These are phyloP conservation scores for Aureobasidium sp. DNA, from an alignment of 2,329 filamentous ascomycete genomes.

Conservation along the genomic window DNA sequence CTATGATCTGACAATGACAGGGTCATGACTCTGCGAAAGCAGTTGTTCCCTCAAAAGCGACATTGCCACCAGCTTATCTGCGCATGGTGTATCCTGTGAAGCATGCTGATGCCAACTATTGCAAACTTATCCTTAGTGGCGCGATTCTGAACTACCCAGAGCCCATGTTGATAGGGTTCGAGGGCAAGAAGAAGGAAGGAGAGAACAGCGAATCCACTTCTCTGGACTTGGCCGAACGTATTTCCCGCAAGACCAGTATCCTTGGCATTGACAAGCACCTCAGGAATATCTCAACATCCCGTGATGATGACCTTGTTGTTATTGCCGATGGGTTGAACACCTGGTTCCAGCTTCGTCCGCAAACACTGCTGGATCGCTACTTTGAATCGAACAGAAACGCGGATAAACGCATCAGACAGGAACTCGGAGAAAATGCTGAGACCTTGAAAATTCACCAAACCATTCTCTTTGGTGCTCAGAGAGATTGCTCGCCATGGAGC, in stretches of 20 bases:
- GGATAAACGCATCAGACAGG: slow-evolving; percentile 42
- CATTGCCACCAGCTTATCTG: slow-evolving; percentile 13
- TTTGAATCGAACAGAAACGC: slow-evolving; percentile 34
- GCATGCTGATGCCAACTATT: slow-evolving; percentile 18
- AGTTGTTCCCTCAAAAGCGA: not conserved
- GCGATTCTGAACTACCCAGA: slow-evolving; percentile 24
- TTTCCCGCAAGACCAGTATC: slow-evolving; percentile 7
- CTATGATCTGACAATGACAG: not conserved
- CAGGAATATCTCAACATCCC: slow-evolving; percentile 5
- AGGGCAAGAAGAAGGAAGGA: slow-evolving; percentile 4
- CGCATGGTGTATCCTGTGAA: slow-evolving; percentile 14
- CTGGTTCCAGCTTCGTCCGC: slow-evolving; percentile 58
- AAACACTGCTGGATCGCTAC: slow-evolving; percentile 56
- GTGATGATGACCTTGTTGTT: slow-evolving; percentile 50
- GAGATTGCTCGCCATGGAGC: slow-evolving; percentile 43
- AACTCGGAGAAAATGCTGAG: slow-evolving; percentile 20
- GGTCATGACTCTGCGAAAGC: not conserved
- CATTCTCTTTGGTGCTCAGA: slow-evolving; percentile 51
- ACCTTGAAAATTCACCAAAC: slow-evolving; percentile 41
- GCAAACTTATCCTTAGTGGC: slow-evolving; percentile 24
- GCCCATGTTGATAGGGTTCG: slow-evolving; percentile 24
- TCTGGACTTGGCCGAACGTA: not conserved
- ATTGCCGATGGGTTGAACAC: slow-evolving; percentile 57
- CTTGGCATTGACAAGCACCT: slow-evolving; percentile 12
- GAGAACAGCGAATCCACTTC: not conserved